phyloP scores from a whole-genome alignment of 257 asterid genomes.

The Solanum piurae region DNA sequence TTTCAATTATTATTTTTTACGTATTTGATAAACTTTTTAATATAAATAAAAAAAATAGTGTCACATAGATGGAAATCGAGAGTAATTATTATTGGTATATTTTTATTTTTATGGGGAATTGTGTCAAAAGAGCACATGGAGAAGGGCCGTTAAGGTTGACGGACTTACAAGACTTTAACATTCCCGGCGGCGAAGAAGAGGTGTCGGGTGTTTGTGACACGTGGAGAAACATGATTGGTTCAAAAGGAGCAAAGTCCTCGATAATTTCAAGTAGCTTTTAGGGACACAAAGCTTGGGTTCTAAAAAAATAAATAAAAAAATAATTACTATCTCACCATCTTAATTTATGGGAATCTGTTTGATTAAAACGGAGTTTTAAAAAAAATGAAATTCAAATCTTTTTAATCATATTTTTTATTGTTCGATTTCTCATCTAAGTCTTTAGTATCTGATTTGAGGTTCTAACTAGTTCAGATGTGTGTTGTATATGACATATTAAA shows the following conservation, averaged over 20 bases:
- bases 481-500: neutral
- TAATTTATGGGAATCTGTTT: neutral
- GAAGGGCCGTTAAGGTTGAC: conserved; percentile 28
- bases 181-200: conserved; percentile 45
- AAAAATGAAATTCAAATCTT: neutral
- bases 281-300: conserved; percentile 8
- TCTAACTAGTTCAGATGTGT: neutral
- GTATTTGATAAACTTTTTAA: neutral
- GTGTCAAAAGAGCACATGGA: conserved; percentile 4
- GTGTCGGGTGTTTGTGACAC: conserved; percentile 60
- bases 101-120: neutral
- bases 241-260: conserved; percentile 42
- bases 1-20: neutral
- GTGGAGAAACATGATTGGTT: conserved; percentile 24
- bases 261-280: conserved; percentile 9
- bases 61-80: neutral
- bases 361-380: neutral
- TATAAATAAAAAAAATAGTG: neutral
- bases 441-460: neutral
- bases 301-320: neutral
- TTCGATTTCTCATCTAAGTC: neutral
- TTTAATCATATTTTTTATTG: neutral
- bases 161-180: conserved; percentile 11
- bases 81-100: neutral
- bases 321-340: neutral